A percentile compares a stretch with the other conserved stretches of the same genome.
Evolutionary conservation across 78 protist species (phyloP).

Genomic region (Cavenderia fasciculata): DNA sequence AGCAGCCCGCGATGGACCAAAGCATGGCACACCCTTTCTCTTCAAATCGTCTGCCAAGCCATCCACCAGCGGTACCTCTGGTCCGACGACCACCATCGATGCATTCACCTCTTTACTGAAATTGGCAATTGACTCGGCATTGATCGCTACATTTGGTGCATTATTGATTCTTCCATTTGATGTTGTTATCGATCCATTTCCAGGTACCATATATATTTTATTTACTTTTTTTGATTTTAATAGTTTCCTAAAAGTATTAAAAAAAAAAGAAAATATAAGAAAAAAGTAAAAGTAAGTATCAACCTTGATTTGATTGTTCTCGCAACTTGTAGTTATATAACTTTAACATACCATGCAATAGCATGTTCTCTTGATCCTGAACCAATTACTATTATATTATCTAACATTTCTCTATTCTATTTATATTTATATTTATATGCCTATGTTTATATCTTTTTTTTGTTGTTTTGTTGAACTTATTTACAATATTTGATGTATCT

Average conservation of each 20-base stretch:
- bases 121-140: background rate
- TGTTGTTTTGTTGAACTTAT: too few species aligned
- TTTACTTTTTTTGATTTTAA: slow-evolving; percentile 42
- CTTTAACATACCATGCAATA: slow-evolving; percentile 56
- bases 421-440: too few species aligned
- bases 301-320: background rate
- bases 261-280: too few species aligned
- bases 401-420: background rate
- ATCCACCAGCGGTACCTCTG: slow-evolving; percentile 92
- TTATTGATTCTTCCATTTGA: slow-evolving; percentile 2
- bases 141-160: slow-evolving; percentile 8
- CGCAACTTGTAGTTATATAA: too few species aligned
- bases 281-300: too few species aligned
- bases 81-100: slow-evolving; percentile 89
- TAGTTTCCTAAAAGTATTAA: slow-evolving; percentile 67
- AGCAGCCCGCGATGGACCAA: slow-evolving; percentile 89
- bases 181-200: slow-evolving; percentile 41
- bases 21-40: slow-evolving; percentile 48
- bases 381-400: slow-evolving; percentile 70
- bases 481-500: too few species aligned
- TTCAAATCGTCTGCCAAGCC: slow-evolving; percentile 84
- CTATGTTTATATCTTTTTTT: too few species aligned
- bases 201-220: slow-evolving; percentile 63
- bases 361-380: slow-evolving; percentile 79
- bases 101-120: slow-evolving; percentile 4